A percentile compares a stretch with the other conserved stretches of the same genome.
phyloP scores from a whole-genome alignment of 2,329 filamentous ascomycete genomes.

The Paraphaeosphaeria sporulosa region DNA sequence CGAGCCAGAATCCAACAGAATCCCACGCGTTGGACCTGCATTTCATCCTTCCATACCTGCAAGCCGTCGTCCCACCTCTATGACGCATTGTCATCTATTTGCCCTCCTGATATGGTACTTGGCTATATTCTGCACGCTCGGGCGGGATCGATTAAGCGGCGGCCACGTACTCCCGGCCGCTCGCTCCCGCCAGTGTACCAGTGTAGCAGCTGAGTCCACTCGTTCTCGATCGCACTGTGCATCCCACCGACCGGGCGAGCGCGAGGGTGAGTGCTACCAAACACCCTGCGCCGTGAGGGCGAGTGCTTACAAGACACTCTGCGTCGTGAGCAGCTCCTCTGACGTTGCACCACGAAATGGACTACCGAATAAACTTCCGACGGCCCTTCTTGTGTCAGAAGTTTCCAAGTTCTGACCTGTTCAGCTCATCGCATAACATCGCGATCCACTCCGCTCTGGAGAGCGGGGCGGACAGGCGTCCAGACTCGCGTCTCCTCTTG shows the following conservation, averaged over 20 bases:
- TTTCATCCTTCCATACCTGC: neutral
- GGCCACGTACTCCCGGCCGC: constrained; percentile 32
- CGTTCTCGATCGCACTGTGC: constrained; percentile 15
- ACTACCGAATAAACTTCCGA: neutral
- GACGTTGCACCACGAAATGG: neutral
- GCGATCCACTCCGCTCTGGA: constrained; percentile 9
- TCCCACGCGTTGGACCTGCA: constrained; percentile 8
- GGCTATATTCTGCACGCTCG: constrained; percentile 17
- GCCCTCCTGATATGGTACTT: constrained; percentile 20
- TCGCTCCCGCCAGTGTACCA: constrained; percentile 15
- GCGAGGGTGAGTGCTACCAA: constrained; percentile 1
- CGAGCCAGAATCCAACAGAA: constrained; percentile 13
- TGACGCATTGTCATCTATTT: constrained; percentile 14
- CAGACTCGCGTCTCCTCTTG: constrained; percentile 2
- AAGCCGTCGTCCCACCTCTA: constrained; percentile 9
- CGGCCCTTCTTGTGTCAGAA: neutral
- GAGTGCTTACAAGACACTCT: constrained; percentile 1
- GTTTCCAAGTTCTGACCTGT: neutral
- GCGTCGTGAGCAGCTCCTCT: neutral
- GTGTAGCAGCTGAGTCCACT: constrained; percentile 8
- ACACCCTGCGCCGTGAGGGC: neutral
- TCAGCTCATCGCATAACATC: constrained; percentile 9
- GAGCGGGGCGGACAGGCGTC: constrained; percentile 10
- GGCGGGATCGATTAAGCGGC: constrained; percentile 32
- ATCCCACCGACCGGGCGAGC: constrained; percentile 3